Evolutionary conservation across 495 filamentous ascomycete species (phyloP).

Genomic region (Neurospora terricola): DNA sequence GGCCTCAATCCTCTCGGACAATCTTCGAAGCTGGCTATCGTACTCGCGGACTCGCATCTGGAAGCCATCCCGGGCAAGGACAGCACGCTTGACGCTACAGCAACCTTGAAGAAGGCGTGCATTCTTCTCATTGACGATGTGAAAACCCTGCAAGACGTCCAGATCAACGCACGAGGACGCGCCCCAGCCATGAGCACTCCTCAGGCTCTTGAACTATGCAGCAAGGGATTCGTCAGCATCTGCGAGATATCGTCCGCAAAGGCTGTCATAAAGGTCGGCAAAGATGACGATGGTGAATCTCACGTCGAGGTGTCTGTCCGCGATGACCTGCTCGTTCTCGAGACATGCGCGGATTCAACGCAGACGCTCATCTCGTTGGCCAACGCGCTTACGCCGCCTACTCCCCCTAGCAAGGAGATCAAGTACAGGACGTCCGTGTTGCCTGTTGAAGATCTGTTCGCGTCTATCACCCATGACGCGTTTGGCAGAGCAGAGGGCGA

Average conservation of each 20-base stretch:
- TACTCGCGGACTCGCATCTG: slow-evolving; percentile 68
- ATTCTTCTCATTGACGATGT: slow-evolving; percentile 73
- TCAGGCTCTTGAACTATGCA: slow-evolving; percentile 56
- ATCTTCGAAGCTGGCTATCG: slow-evolving; percentile 61
- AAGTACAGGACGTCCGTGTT: slow-evolving; percentile 85
- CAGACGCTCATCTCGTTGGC: slow-evolving; percentile 78
- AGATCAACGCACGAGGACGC: slow-evolving; percentile 41
- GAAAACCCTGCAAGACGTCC: slow-evolving; percentile 15
- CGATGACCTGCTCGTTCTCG: slow-evolving; percentile 80
- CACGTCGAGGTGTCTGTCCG: slow-evolving; percentile 70
- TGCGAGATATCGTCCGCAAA: slow-evolving; percentile 74
- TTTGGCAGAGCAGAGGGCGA: slow-evolving; percentile 50
- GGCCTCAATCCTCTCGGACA: slow-evolving; percentile 78
- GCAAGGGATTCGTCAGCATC: slow-evolving; percentile 72
- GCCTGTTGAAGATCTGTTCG: slow-evolving; percentile 77
- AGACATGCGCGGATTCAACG: slow-evolving; percentile 94
- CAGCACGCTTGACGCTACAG: slow-evolving; percentile 45
- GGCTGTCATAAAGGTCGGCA: slow-evolving; percentile 44
- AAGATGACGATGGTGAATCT: slow-evolving; percentile 44
- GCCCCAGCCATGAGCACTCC: slow-evolving; percentile 28
- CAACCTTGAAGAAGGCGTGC: slow-evolving; percentile 68
- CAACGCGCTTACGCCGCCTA: slow-evolving; percentile 73
- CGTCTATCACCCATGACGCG: slow-evolving; percentile 78
- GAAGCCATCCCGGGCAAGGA: slow-evolving; percentile 50
- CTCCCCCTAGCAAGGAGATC: slow-evolving; percentile 63